Conservation (phyloP, 805 yeast species). For the Kodamaea laetipori region DNA sequence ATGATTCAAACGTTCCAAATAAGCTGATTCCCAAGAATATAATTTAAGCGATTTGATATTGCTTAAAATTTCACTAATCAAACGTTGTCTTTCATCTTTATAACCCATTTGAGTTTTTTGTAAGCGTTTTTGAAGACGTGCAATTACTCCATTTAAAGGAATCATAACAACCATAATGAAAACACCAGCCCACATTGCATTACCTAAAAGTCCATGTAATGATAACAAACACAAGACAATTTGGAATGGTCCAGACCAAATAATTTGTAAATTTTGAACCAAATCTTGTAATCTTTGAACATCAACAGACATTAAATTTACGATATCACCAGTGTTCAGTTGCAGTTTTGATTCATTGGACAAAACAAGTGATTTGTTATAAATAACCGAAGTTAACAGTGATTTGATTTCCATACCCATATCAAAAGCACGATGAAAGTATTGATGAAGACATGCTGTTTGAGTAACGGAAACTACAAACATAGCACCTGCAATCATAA, state of each 20-base stretch:
- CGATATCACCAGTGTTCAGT: slow-evolving; percentile 89
- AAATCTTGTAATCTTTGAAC: slow-evolving; percentile 85
- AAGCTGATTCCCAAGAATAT: slow-evolving; percentile 95
- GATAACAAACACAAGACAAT: slow-evolving; percentile 73
- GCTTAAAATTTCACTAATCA: slow-evolving; percentile 83
- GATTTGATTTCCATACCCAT: slow-evolving; percentile 77
- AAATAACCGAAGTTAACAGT: slow-evolving; percentile 65
- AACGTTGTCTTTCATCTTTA: slow-evolving; percentile 90
- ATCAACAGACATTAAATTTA: slow-evolving; percentile 92
- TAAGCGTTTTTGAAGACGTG: slow-evolving; percentile 64
- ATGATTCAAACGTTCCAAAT: slow-evolving; percentile 65
- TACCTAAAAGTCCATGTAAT: slow-evolving; percentile 72
- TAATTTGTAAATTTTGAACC: slow-evolving; percentile 71
- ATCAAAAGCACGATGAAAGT: slow-evolving; percentile 72
- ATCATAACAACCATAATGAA: slow-evolving; percentile 72
- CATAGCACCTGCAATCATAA: slow-evolving; percentile 75
- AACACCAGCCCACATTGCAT: slow-evolving; percentile 97
- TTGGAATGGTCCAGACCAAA: slow-evolving; percentile 95
- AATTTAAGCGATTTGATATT: slow-evolving; percentile 91
- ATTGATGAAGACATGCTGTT: slow-evolving; percentile 76
- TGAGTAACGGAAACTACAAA: slow-evolving; percentile 75
- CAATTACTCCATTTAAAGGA: slow-evolving; percentile 74
- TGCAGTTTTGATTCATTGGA: slow-evolving; percentile 71
- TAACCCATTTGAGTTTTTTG: slow-evolving; percentile 86
- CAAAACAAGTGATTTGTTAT: slow-evolving; percentile 65